Evolutionary conservation across 2,329 filamentous ascomycete genomes (phyloP), one percentile per base, ranked within the genome.

Genomic region (Trichoderma sp.): DNA sequence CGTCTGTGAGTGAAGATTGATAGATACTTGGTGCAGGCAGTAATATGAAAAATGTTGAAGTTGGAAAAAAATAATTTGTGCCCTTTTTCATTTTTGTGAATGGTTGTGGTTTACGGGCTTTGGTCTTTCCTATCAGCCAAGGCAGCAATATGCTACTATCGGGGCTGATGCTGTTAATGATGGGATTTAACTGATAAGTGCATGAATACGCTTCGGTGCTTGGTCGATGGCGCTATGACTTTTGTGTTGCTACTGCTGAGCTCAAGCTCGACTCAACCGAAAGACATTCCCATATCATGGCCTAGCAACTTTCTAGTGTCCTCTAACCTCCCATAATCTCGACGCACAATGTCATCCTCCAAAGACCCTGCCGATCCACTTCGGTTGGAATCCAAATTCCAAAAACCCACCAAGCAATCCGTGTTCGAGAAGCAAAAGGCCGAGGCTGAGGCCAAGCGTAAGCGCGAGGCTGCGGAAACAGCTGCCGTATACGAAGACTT

Each of bases 401-500:
- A 93, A 74, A 94, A 94, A 66, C 91, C 94, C 0, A 89, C 92
- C 77, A 97, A 95, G 84, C 94, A 97, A 82, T 97, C 95, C 24
- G 89, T 93, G 31, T 98, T 97, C 83, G 95, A 98, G 85, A 92
- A 93, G 80, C 94, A 97, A 83, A 95, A 94, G 83, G 94, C 94
- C 76, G 95, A 97, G 83, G 94, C 94, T 75, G 95, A 97, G 86
- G 95, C 94, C 29, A 98, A 98, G 85, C 92, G 94, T 76, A 89
- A 91, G 79, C 90, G 94, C 79, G 95, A 97, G 84, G 93, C 93
- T 80, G 94, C 93, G 78, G 95, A 98, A 85, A 97, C 94, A 7
- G 94, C 93, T 27, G 95, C 94, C 29, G 94, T 95, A 1, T 94
- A 95, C 83, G 91, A 95, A 79, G 94, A 96, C 78, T 98, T 98